Evolutionary conservation across 2,329 filamentous ascomycete genomes (phyloP).

Genomic region (Ilyonectria robusta): DNA sequence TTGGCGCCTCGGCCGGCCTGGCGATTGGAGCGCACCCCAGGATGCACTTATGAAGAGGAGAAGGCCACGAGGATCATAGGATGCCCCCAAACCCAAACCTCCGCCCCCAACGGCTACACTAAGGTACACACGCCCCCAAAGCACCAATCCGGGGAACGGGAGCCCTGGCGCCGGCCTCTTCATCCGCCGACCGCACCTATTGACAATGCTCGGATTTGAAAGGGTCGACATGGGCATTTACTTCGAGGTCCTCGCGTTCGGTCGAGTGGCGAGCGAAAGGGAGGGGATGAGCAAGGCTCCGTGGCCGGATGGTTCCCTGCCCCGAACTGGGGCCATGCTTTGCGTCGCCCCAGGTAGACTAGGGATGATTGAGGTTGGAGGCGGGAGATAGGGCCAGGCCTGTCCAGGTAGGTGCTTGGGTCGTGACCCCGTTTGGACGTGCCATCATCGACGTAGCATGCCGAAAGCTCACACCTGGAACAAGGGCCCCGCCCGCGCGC

Average conservation of each 20-base stretch:
- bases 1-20: slow-evolving; percentile 37
- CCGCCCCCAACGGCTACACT: slow-evolving; percentile 41
- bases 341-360: slow-evolving; percentile 32
- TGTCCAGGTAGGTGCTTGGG: not conserved
- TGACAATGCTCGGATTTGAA: slow-evolving; percentile 8
- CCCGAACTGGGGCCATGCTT: slow-evolving; percentile 37
- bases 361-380: slow-evolving; percentile 30
- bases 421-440: slow-evolving; percentile 4
- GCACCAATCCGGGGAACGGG: slow-evolving; percentile 44
- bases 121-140: slow-evolving; percentile 42
- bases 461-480: slow-evolving; percentile 9
- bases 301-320: slow-evolving; percentile 35
- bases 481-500: slow-evolving; percentile 10
- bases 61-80: slow-evolving; percentile 22
- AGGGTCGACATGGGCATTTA: slow-evolving; percentile 17
- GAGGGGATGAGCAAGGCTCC: slow-evolving; percentile 26
- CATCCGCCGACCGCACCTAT: slow-evolving; percentile 15
- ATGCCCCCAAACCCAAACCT: slow-evolving; percentile 34
- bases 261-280: slow-evolving; percentile 34
- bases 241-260: slow-evolving; percentile 24
- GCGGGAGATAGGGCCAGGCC: not conserved
- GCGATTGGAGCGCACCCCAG: slow-evolving; percentile 41
- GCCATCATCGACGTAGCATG: slow-evolving; percentile 8
- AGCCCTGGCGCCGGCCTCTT: slow-evolving; percentile 38
- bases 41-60: slow-evolving; percentile 31